A percentile compares a stretch with the other conserved stretches of the same genome.
Conservation (phyloP, 129 eudicot species). For the Flaveria ramosissima region DNA sequence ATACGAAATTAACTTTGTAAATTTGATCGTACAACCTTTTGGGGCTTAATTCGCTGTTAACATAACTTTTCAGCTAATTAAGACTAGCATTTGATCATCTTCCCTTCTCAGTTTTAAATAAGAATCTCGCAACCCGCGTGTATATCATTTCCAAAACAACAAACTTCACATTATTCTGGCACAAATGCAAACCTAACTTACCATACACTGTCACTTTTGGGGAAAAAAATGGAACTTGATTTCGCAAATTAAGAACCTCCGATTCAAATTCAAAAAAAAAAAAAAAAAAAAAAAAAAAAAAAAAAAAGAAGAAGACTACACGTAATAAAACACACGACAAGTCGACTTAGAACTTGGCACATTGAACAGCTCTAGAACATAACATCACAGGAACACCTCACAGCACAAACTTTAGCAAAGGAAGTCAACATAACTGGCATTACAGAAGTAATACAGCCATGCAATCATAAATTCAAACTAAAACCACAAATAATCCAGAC, state of each 20-base stretch:
- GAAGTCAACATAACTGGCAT: background rate
- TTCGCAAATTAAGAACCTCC: background rate
- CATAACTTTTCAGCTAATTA: background rate
- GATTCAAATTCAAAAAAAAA: background rate
- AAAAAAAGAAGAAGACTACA: background rate
- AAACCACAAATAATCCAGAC: background rate
- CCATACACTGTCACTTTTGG: background rate
- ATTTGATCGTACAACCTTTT: background rate
- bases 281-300: too few species aligned
- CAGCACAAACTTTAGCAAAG: background rate
- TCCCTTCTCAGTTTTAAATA: background rate
- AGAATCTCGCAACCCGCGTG: background rate
- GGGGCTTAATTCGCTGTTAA: background rate
- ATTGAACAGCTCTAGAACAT: conserved; percentile 6
- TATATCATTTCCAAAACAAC: conserved; percentile 1
- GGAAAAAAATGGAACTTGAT: background rate
- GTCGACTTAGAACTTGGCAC: conserved; percentile 14
- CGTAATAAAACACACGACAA: background rate
- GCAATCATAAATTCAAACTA: background rate
- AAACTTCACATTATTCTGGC: background rate
- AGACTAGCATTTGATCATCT: background rate
- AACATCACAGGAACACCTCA: background rate
- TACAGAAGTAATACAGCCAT: background rate
- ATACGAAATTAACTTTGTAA: background rate
- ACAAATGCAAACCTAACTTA: background rate